Conservation (phyloP, 2,329 filamentous ascomycete species). For the Amesomyces nigricolor region DNA sequence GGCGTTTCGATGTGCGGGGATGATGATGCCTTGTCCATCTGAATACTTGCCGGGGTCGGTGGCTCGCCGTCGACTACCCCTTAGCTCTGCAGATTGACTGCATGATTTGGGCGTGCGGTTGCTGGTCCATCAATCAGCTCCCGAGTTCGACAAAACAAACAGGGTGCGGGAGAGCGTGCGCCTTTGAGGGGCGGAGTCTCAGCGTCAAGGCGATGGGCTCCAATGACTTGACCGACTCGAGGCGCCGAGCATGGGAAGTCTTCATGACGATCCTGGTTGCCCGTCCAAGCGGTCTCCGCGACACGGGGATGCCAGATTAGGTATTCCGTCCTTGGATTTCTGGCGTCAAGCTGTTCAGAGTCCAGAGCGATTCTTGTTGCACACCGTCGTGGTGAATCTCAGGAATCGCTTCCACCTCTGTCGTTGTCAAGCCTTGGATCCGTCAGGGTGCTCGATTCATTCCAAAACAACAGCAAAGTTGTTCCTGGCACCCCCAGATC, state of each 20-base stretch:
- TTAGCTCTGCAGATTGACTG: too few relatives aligned
- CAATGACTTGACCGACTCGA: neutral
- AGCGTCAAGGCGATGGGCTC: neutral
- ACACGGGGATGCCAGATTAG: neutral
- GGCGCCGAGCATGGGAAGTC: neutral
- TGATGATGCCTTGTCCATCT: too few relatives aligned
- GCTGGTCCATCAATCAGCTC: too few relatives aligned
- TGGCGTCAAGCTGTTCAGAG: neutral
- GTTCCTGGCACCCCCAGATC: conserved; percentile 71
- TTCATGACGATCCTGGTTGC: neutral
- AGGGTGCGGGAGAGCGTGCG: neutral
- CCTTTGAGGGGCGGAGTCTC: neutral
- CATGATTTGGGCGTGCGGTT: too few relatives aligned
- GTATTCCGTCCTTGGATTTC: neutral
- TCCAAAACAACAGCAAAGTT: conserved; percentile 80
- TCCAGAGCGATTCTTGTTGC: neutral
- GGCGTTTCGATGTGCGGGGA: too few relatives aligned
- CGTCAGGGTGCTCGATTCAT: conserved; percentile 9
- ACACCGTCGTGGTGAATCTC: neutral
- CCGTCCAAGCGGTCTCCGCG: neutral
- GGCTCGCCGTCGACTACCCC: too few relatives aligned
- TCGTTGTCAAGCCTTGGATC: neutral
- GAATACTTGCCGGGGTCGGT: too few relatives aligned
- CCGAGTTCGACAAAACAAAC: neutral
- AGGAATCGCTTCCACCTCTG: neutral